Evolutionary conservation across 768 basidiomycete species (phyloP).

Genomic region (Mycena galericulata): DNA sequence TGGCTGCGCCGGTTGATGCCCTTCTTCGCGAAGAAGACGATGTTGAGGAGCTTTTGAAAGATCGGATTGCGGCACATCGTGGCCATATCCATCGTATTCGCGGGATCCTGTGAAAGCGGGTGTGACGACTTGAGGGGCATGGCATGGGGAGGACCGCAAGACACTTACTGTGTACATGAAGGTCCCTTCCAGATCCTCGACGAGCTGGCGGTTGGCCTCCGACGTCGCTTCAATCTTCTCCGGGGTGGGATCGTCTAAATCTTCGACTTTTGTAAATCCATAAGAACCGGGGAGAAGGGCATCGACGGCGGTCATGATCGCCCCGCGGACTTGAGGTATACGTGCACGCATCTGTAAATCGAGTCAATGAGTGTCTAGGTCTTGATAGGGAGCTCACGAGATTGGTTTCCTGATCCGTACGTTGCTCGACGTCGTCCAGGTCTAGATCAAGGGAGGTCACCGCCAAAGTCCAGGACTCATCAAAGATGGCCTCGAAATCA

Average conservation of each 20-base stretch:
- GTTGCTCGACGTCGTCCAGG: background rate
- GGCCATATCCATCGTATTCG: background rate
- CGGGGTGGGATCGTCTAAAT: background rate
- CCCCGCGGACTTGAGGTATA: background rate
- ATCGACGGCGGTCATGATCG: background rate
- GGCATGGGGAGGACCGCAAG: background rate
- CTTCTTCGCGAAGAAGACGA: background rate
- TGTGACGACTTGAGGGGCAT: background rate
- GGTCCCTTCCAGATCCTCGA: background rate
- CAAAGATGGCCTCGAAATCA: background rate
- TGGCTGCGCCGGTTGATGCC: background rate
- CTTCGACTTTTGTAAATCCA: background rate
- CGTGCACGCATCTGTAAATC: background rate
- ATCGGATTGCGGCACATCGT: background rate
- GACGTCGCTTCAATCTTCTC: background rate
- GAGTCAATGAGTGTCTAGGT: background rate
- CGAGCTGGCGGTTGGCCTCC: constrained; percentile 5
- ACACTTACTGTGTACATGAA: background rate
- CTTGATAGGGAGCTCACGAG: background rate
- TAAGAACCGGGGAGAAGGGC: background rate
- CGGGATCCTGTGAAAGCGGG: background rate
- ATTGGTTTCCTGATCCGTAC: background rate
- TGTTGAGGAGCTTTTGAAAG: constrained; percentile 19
- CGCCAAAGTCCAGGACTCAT: background rate
- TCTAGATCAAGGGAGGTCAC: background rate